Percentiles rank a stretch among this genome's conserved stretches.
phyloP scores from a whole-genome alignment of 306 rosid species.

The Phaseolus lunatus region DNA sequence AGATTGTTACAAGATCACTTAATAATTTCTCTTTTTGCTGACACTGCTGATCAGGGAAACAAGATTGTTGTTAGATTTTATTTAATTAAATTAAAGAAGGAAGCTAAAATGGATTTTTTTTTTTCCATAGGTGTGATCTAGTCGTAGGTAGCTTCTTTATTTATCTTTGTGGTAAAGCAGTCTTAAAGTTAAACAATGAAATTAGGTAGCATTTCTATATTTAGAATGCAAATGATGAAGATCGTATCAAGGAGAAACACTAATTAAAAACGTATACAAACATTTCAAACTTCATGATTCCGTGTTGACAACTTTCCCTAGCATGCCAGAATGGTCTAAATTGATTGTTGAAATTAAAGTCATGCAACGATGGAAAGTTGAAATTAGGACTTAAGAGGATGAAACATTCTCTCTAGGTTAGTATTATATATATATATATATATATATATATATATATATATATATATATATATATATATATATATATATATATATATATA shows the following conservation, averaged over 20 bases:
- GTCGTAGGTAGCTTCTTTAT: not conserved
- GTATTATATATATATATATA: not conserved
- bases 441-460: too few species aligned
- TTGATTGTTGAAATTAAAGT: conserved; percentile 4
- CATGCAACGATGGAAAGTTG: conserved; percentile 21
- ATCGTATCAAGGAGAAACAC: not conserved
- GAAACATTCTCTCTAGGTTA: not conserved
- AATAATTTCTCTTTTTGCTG: not conserved
- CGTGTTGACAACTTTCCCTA: conserved; percentile 11
- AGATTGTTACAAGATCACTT: too few species aligned
- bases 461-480: too few species aligned
- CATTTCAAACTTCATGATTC: conserved; percentile 37
- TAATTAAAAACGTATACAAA: not conserved
- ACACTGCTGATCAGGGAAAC: conserved; percentile 16
- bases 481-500: too few species aligned
- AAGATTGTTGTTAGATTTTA: not conserved
- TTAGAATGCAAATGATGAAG: not conserved
- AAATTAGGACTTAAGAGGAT: conserved; percentile 10
- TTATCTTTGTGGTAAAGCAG: conserved; percentile 1
- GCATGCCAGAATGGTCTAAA: conserved; percentile 27
- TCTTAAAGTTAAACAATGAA: not conserved
- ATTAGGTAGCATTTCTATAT: conserved; percentile 24
- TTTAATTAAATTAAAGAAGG: not conserved
- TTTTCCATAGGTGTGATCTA: not conserved
- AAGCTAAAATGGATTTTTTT: conserved; percentile 15